Evolutionary conservation across 2,329 filamentous ascomycete genomes (phyloP).

Genomic region (Colletotrichum spaethianum): DNA sequence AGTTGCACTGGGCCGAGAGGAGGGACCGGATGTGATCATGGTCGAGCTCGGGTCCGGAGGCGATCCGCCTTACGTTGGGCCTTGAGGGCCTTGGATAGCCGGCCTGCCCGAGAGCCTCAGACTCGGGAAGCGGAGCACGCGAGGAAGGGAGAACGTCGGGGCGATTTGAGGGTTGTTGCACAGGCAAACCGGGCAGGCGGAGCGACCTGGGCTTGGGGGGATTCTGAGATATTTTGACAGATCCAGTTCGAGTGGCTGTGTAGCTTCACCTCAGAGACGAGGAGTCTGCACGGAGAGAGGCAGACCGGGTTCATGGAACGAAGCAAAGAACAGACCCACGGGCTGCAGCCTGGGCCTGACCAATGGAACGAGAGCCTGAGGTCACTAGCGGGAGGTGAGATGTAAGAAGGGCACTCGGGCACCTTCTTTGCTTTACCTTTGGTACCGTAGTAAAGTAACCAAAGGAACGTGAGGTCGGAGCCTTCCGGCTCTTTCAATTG

Average conservation of each 20-base stretch:
- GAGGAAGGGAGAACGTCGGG: conserved; percentile 2
- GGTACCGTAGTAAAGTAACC: neutral
- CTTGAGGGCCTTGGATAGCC: conserved; percentile 29
- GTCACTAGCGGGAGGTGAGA: too few species aligned
- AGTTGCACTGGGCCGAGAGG: conserved; percentile 32
- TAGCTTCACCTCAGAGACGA: neutral
- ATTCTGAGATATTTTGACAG: conserved; percentile 11
- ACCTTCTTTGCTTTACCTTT: neutral
- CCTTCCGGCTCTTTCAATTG: neutral
- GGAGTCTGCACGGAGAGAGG: conserved; percentile 6
- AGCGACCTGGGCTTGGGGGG: neutral
- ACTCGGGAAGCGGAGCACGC: conserved; percentile 9
- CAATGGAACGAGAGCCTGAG: conserved; percentile 22
- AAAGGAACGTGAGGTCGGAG: neutral
- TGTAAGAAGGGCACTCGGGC: neutral
- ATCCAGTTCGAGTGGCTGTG: conserved; percentile 23
- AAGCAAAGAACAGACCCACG: neutral
- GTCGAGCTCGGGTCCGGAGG: conserved; percentile 37
- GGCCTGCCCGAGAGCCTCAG: conserved; percentile 34
- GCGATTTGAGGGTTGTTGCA: conserved; percentile 2
- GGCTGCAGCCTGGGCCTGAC: conserved; percentile 9
- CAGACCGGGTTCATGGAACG: conserved; percentile 28
- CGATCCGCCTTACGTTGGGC: conserved; percentile 33
- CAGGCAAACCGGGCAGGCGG: conserved; percentile 1
- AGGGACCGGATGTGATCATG: conserved; percentile 23